These are phyloP conservation scores for Tolypocladium ovalisporum DNA, from an alignment of 2,329 filamentous ascomycete genomes.

Conservation along the genomic window DNA sequence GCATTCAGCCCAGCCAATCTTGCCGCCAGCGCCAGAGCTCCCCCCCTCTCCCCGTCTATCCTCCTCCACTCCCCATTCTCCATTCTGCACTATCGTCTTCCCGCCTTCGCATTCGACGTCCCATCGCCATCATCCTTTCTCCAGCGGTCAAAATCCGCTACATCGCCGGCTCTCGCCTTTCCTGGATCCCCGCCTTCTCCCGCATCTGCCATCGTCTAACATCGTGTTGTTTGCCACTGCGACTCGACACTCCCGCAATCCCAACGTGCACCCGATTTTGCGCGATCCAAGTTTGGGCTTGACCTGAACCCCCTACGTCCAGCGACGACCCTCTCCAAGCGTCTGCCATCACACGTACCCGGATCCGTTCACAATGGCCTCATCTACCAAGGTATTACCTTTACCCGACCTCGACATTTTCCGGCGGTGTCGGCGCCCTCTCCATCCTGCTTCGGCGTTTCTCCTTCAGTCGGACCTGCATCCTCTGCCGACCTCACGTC, in stretches of 20 bases:
- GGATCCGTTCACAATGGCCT: conserved; percentile 18
- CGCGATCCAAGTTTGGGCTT: conserved; percentile 9
- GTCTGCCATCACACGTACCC: neutral
- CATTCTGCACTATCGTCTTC: conserved; percentile 2
- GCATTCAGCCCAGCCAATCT: neutral
- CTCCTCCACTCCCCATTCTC: neutral
- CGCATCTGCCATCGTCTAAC: neutral
- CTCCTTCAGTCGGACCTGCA: neutral
- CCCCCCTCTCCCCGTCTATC: neutral
- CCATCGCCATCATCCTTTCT: neutral
- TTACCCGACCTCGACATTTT: neutral
- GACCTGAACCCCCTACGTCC: conserved; percentile 2
- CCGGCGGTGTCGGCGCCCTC: neutral
- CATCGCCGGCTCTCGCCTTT: neutral
- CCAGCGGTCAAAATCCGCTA: neutral
- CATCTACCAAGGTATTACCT: conserved; percentile 22
- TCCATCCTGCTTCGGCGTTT: neutral
- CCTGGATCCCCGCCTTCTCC: neutral
- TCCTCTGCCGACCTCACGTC: neutral
- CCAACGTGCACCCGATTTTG: neutral
- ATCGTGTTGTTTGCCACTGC: conserved; percentile 1
- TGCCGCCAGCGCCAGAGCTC: neutral
- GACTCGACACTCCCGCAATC: neutral
- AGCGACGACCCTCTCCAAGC: conserved; percentile 1
- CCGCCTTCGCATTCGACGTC: conserved; percentile 1